Conservation (phyloP, 345 rosid species). For the Trapa bicornis region DNA sequence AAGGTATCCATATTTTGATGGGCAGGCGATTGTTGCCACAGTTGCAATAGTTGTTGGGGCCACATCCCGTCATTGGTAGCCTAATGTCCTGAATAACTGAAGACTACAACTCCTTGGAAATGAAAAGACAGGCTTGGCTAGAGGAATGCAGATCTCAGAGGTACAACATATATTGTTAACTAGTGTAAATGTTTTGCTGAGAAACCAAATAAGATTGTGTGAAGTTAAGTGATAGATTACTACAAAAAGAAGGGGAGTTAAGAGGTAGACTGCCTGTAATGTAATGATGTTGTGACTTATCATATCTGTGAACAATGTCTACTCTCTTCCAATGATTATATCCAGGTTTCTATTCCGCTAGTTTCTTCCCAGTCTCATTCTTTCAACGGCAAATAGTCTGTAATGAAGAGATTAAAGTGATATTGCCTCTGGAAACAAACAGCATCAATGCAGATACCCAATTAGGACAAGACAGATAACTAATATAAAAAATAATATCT, state of each 20-base stretch:
- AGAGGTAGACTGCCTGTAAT: not conserved
- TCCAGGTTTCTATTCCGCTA: too few relatives aligned
- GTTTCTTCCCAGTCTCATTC: too few relatives aligned
- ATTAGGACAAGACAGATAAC: too few relatives aligned
- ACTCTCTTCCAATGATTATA: too few relatives aligned
- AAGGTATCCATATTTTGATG: not conserved
- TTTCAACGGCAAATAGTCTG: too few relatives aligned
- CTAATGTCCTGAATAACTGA: not conserved
- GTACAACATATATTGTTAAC: not conserved
- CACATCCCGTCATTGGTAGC: conserved; percentile 4
- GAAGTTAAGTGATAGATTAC: not conserved
- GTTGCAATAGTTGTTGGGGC: not conserved
- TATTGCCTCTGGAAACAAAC: too few relatives aligned
- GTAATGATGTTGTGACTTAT: not conserved
- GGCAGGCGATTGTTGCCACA: not conserved
- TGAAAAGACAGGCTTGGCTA: not conserved
- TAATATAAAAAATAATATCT: too few relatives aligned
- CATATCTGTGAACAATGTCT: not conserved
- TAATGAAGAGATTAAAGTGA: too few relatives aligned
- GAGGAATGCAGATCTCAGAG: not conserved
- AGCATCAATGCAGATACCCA: too few relatives aligned
- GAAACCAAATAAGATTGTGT: not conserved
- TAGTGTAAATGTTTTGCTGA: not conserved
- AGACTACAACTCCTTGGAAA: not conserved
- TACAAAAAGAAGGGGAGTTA: not conserved